Evolutionary conservation across 176 grass and related monocot genomes (phyloP), one percentile per base, ranked within the genome.

Genomic region (Oryza meridionalis): DNA sequence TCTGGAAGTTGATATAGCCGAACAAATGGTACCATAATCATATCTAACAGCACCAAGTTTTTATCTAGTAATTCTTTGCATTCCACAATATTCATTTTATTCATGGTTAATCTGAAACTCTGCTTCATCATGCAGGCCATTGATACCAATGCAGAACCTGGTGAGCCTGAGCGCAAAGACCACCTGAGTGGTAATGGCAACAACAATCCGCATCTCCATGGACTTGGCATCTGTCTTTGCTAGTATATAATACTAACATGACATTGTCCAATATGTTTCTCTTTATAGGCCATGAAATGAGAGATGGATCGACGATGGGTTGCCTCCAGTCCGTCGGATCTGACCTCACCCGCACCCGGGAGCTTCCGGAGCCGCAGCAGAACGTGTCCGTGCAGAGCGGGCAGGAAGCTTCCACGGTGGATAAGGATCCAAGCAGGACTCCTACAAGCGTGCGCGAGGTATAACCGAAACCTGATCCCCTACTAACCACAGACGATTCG

Each of bases 281-380:
- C 87, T 78, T 16, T 26, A 75, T 76, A 88, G 91, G 78, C 43
- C 69, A 86, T 84, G 91, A 89, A 81, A 79, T 92, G 75, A 80
- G 69, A 81, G 90, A 96, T 25, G 91, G 69, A 31, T 99, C 91
- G 13, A 99, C 96, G 40, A 88, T 94, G 13, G 97, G 97, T 55
- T 88, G 89, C 59, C 59, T 99, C 71, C 85, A 94, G 62, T 96
- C 96, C n/a, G 35, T 99, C 24, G 93, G 96, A 62, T 99, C 93
- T 68, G 93, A 99, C 87, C 88, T 96, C 72, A 99, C 93, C 13
- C 91, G 88, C 63, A 99, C 90, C 14, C 76, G 81, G 76, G 91
- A 90, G 43, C 80, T 81, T 77, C 88, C 83, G 76, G 89, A 96
- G 43, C 78, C 33, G 69, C 84, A 92, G 69, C 88, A 90, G 49